These are phyloP conservation scores for Trichoderma breve DNA, from an alignment of 2,329 filamentous ascomycete genomes.

Conservation along the genomic window DNA sequence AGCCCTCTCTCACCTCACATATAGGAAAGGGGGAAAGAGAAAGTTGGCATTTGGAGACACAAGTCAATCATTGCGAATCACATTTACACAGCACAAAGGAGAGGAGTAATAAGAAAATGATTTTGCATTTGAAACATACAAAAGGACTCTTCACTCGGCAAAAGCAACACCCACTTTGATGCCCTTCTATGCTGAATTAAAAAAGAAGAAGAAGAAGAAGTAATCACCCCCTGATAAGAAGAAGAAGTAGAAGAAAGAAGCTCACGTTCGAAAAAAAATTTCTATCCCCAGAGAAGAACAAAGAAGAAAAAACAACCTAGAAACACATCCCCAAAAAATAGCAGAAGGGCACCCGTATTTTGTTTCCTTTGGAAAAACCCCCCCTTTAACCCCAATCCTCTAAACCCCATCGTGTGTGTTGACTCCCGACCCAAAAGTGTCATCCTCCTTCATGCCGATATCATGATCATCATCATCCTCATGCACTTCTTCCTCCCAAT, in stretches of 20 bases:
- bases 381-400: background rate
- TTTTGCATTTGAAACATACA: background rate
- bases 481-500: background rate
- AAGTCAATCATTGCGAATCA: background rate
- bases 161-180: slow-evolving; percentile 2
- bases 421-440: background rate
- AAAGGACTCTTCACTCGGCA: background rate
- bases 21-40: background rate
- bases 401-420: background rate
- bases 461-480: background rate
- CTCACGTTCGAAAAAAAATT: background rate
- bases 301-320: background rate
- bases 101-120: background rate
- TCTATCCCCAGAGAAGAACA: slow-evolving; percentile 12
- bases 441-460: background rate
- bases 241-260: background rate
- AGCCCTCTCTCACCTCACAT: background rate
- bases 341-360: background rate
- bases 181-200: slow-evolving; percentile 18
- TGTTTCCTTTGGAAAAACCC: background rate
- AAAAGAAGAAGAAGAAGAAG: background rate
- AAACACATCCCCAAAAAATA: background rate
- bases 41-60: background rate
- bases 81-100: background rate
- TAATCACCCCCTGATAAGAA: background rate